phyloP scores from a whole-genome alignment of 129 eudicot species.

The Pittosporum tobira region DNA sequence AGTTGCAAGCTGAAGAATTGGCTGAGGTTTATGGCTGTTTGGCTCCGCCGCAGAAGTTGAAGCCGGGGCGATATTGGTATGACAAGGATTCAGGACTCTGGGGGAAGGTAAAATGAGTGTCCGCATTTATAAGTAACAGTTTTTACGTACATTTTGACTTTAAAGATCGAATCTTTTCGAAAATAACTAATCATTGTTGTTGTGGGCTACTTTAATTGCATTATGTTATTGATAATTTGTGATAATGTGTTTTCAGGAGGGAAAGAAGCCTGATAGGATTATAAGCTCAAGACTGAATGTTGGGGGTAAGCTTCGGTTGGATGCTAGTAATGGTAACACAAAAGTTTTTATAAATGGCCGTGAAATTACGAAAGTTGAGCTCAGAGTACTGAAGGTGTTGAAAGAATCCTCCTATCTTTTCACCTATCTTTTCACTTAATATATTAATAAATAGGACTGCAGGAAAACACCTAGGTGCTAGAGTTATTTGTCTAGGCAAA shows the following conservation, averaged over 20 bases:
- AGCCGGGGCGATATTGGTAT: slow-evolving; percentile 15
- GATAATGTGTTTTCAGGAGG: slow-evolving; percentile 2
- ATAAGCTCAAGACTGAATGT: slow-evolving; percentile 1
- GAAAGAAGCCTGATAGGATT: slow-evolving; percentile 5
- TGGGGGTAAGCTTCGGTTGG: not conserved
- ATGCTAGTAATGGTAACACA: slow-evolving; percentile 5
- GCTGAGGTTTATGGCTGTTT: not conserved
- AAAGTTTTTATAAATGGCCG: slow-evolving; percentile 5
- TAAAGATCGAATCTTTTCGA: not conserved
- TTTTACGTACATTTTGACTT: too few species aligned
- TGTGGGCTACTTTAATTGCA: too few species aligned
- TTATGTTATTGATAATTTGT: not conserved
- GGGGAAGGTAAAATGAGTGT: slow-evolving; percentile 1
- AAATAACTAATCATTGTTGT: not conserved
- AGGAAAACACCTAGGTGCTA: not conserved
- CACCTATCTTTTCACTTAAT: too few species aligned
- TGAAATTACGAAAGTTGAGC: slow-evolving; percentile 11
- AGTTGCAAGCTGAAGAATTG: not conserved
- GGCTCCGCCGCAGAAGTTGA: slow-evolving; percentile 3
- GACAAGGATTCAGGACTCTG: too few species aligned
- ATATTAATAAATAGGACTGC: too few species aligned
- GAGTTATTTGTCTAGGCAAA: not conserved
- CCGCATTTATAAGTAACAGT: not conserved
- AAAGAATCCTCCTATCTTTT: not conserved
- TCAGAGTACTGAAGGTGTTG: slow-evolving; percentile 2